Evolutionary conservation across 768 basidiomycete genomes (phyloP), one percentile per base, ranked within the genome.

Genomic region (Lentinula edodes): DNA sequence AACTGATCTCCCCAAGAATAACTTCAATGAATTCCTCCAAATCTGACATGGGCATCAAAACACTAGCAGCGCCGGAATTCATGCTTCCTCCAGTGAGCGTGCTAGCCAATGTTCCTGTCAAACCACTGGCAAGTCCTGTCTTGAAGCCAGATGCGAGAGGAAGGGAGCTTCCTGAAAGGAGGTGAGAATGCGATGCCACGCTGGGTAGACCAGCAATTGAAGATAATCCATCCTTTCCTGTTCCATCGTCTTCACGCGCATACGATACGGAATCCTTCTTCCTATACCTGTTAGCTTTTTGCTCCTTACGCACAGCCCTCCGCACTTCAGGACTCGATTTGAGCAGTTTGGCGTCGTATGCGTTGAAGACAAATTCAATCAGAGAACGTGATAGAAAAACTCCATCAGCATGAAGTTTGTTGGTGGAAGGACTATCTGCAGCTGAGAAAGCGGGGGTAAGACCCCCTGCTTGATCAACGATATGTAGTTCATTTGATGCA

Each of bases 31-130:
- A 81, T 10, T 68, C 69, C 5, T 72, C 77, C 45, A 91, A 67
- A 65, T 90, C 86, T 8, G 76, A 67, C 8, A 81, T 83, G 36
- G 79, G 74, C 12, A 76, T 76, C 39, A 78, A 65, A n/a, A 85
- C 70, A 53, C 74, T 71, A 4, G 74, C 78, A 1, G 79, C 76
- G 6, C 80, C 74, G 43, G 69, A 68, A 20, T 7, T 28, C 18
- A 23, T 48, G n/a, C 34, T 50, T 15, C 36, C 55, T 46, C 42
- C 38, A 20, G 73, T 72, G 32, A 74, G 71, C 59, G 68, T 66
- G 16, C 42, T 60, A 15, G 56, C 38, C 12, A 59, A 36, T 8
- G 55, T 56, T 20, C 55, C 41, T 5, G 55, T 56, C 15, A 56
- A 56, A 28, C 28, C 28, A 28, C 28, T 28, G 28, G 28, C 28